Evolutionary conservation across 2,329 filamentous ascomycete genomes (phyloP).

Genomic region (Colletotrichum simmondsii): DNA sequence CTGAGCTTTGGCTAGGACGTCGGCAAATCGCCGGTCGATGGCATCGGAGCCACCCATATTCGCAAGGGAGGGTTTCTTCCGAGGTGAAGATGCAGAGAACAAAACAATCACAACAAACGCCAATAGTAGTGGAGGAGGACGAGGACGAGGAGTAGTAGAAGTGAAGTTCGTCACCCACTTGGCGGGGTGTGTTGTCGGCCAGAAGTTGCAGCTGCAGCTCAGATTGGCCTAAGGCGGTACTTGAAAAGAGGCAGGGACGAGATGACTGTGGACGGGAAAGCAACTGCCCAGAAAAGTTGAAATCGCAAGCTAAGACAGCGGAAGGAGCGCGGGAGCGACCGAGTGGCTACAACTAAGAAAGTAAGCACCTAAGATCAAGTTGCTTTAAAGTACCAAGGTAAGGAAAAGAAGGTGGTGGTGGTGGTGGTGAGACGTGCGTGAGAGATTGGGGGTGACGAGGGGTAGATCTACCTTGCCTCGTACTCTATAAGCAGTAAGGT

Average conservation of each 20-base stretch:
- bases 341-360: neutral
- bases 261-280: neutral
- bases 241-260: neutral
- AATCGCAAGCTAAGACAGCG: neutral
- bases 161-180: too few species aligned
- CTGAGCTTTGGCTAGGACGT: conserved; percentile 47
- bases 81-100: too few species aligned
- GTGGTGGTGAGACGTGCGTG: neutral
- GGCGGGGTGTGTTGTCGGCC: neutral
- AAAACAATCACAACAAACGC: neutral
- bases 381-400: neutral
- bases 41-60: conserved; percentile 29
- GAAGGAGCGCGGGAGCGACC: conserved; percentile 25
- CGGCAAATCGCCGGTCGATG: conserved; percentile 36
- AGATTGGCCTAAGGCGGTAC: neutral
- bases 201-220: neutral
- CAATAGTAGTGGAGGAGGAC: neutral
- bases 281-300: neutral
- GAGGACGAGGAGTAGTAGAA: neutral
- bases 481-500: neutral
- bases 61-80: neutral
- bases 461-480: neutral
- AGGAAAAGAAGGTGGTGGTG: neutral
- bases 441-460: neutral
- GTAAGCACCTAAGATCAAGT: neutral